These are phyloP conservation scores for Ganoderma multipileum DNA, from an alignment of 1,284 basidiomycete species.

Conservation along the genomic window DNA sequence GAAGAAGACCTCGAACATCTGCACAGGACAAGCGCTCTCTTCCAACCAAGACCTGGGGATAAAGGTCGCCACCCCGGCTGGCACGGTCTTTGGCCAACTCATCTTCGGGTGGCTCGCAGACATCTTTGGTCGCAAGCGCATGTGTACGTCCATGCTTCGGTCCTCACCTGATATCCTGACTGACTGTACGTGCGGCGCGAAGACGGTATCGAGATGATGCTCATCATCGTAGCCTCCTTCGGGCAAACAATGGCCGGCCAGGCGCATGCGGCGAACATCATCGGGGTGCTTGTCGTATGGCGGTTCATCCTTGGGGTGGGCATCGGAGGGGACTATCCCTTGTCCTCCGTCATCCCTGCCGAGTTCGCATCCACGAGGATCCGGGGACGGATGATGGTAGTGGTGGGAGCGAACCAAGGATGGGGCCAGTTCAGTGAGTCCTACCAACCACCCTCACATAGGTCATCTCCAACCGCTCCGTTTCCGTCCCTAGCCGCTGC, in stretches of 20 bases:
- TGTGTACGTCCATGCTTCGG: conserved; percentile 55
- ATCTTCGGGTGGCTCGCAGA: conserved; percentile 80
- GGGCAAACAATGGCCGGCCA: conserved; percentile 66
- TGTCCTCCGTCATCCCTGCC: conserved; percentile 70
- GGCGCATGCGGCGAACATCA: conserved; percentile 67
- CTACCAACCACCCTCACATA: conserved; percentile 11
- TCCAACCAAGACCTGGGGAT: conserved; percentile 68
- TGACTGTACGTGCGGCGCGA: conserved; percentile 36
- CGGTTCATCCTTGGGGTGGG: conserved; percentile 72
- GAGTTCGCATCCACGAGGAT: conserved; percentile 82
- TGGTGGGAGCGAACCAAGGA: conserved; percentile 72
- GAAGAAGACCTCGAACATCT: neutral
- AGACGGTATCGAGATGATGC: conserved; percentile 79
- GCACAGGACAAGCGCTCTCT: conserved; percentile 41
- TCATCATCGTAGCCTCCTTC: conserved; percentile 72
- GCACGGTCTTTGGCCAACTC: conserved; percentile 60
- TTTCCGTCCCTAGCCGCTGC: conserved; percentile 55
- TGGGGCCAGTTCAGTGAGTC: conserved; percentile 65
- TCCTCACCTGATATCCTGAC: conserved; percentile 25
- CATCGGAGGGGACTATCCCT: conserved; percentile 77
- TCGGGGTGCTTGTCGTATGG: conserved; percentile 79
- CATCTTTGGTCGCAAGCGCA: conserved; percentile 72
- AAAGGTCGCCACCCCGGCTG: conserved; percentile 66
- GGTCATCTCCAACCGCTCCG: conserved; percentile 10
- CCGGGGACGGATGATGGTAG: conserved; percentile 76